Base-by-base conservation (phyloP, 78 protist genomes). In the Speleostelium caveatum region DNA sequence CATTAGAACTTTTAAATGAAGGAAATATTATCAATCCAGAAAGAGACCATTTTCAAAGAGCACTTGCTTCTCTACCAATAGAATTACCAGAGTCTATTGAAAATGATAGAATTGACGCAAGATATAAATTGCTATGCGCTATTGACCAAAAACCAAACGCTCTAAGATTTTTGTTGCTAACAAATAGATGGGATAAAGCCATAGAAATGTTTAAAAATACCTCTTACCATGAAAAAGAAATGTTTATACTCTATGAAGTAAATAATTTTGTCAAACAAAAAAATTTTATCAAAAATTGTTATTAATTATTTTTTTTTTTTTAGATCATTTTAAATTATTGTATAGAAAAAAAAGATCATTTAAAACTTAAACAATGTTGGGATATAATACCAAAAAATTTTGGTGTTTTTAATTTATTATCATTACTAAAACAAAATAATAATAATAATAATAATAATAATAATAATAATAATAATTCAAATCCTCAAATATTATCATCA, bases 281-380 rank as follows among this genome's bases (percentile, higher is more conserved):
- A 49, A 49, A 49, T 16, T 49, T 16, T 49, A 49, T 49, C 8
- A 16, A 49, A 16, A 16, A 49, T 16, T 49, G 14, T 14, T 49
- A 16, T 49, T 49, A 16, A 14, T 16, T n/a, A 5, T 58, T 58
- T 28, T 38, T 26, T 16, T 17, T 38, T 36, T 36, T 61, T 21
- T 63, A 77, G 88, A 69, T 83, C 4, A 39, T 83, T 33, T n/a
- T 83, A n/a, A 36, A 55, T 10, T 59, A 56, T 30, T 83, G 90
- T 59, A 69, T 83, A 1, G 90, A 83, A 33, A 83, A 69, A 69
- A 83, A 83, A 59, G 90, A 83, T 59, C 67, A 63, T 69, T 2
- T 24, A 1, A 83, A 83, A 69, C 42, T 83, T 17, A 83, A 83
- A 69, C 90, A 83, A 58, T 83, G 90, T 69, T 83, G 90, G 90